Conservation (phyloP, 805 yeast genomes). For the Metschnikowia dekortorum region DNA sequence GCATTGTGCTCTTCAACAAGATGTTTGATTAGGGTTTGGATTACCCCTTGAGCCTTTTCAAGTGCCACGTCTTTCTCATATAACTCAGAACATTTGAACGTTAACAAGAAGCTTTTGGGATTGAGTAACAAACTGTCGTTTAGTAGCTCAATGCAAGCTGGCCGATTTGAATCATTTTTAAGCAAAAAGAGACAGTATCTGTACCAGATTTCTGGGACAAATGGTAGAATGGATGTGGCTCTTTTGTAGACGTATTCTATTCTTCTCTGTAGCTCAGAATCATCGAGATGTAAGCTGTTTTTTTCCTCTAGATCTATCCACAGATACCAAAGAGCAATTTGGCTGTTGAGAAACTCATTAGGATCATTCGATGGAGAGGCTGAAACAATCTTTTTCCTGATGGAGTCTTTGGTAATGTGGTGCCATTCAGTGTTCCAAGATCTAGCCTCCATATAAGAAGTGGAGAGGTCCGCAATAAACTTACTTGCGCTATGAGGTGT, state of each 20-base stretch:
- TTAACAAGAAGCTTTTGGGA: slow-evolving; percentile 64
- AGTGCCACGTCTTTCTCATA: slow-evolving; percentile 56
- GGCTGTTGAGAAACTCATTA: slow-evolving; percentile 26
- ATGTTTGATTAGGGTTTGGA: slow-evolving; percentile 46
- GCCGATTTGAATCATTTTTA: slow-evolving; percentile 33
- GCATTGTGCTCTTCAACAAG: slow-evolving; percentile 37
- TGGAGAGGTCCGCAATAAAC: slow-evolving; percentile 75
- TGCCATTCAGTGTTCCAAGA: slow-evolving; percentile 69
- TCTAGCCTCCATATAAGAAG: slow-evolving; percentile 83
- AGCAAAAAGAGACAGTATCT: slow-evolving; percentile 44
- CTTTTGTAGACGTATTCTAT: slow-evolving; percentile 69
- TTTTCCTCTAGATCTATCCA: slow-evolving; percentile 80
- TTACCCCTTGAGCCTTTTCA: slow-evolving; percentile 47
- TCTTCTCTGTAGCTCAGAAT: slow-evolving; percentile 46
- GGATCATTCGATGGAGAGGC: slow-evolving; percentile 18
- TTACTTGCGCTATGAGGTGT: slow-evolving; percentile 71
- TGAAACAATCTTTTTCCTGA: slow-evolving; percentile 41
- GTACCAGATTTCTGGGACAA: slow-evolving; percentile 76
- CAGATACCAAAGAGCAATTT: slow-evolving; percentile 55
- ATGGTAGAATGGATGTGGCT: slow-evolving; percentile 56
- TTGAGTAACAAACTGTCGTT: slow-evolving; percentile 56
- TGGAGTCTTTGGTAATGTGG: slow-evolving; percentile 46
- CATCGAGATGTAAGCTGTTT: slow-evolving; percentile 61
- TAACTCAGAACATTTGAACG: slow-evolving; percentile 63
- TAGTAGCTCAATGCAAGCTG: slow-evolving; percentile 44